These are phyloP conservation scores for Halophytophthora polymorphica DNA, from an alignment of 352 stramenopile species.

Conservation along the genomic window DNA sequence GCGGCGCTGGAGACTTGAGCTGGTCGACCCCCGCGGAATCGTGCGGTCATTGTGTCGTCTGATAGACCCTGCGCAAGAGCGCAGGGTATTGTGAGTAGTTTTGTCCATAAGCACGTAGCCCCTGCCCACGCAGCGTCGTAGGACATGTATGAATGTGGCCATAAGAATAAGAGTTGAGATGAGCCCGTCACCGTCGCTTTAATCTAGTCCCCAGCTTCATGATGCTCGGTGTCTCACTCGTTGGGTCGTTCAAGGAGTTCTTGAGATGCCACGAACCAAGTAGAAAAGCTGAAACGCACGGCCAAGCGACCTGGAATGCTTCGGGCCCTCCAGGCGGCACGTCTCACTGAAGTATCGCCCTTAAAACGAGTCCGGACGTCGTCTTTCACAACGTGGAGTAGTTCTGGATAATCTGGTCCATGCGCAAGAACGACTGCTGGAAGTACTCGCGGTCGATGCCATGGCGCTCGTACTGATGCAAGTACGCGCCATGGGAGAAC, in stretches of 20 bases:
- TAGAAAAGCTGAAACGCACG: too few species aligned
- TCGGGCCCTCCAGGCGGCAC: too few species aligned
- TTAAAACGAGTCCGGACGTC: neutral
- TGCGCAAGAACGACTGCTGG: slow-evolving; percentile 53
- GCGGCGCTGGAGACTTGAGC: slow-evolving; percentile 18
- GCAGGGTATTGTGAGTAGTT: slow-evolving; percentile 22
- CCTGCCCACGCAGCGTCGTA: slow-evolving; percentile 17
- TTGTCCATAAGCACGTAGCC: slow-evolving; percentile 24
- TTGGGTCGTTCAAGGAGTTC: too few species aligned
- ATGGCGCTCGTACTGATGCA: slow-evolving; percentile 64
- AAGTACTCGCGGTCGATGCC: slow-evolving; percentile 59
- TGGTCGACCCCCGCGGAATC: too few species aligned
- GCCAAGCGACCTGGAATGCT: too few species aligned
- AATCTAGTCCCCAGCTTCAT: too few species aligned
- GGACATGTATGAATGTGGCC: slow-evolving; percentile 25
- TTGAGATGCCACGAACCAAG: too few species aligned
- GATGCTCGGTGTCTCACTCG: too few species aligned
- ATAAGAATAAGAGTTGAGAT: slow-evolving; percentile 20
- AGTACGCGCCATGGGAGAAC: slow-evolving; percentile 58
- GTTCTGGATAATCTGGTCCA: slow-evolving; percentile 76
- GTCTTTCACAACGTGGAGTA: slow-evolving; percentile 34
- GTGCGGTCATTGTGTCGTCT: slow-evolving; percentile 20
- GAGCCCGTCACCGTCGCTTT: too few species aligned
- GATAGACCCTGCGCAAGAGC: slow-evolving; percentile 13
- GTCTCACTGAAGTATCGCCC: neutral